These are phyloP conservation scores for Triglochin maritima DNA, from an alignment of 106 monocot species.

Conservation along the genomic window DNA sequence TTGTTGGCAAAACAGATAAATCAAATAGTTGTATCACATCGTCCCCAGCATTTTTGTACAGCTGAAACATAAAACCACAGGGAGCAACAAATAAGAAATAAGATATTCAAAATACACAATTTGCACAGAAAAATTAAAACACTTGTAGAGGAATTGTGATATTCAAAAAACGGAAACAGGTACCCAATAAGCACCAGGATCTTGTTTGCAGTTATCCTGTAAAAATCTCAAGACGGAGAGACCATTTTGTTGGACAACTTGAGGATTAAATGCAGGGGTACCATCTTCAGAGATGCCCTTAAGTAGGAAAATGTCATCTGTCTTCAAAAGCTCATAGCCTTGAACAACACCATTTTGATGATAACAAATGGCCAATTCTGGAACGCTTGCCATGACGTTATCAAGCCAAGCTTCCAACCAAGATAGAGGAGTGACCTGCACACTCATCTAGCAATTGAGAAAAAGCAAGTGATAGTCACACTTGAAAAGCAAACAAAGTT, in stretches of 20 bases:
- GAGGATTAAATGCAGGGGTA: constrained; percentile 92
- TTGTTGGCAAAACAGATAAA: constrained; percentile 71
- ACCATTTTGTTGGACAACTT: constrained; percentile 95
- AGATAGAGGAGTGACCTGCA: constrained; percentile 76
- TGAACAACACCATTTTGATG: constrained; percentile 96
- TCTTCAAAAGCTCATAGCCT: constrained; percentile 95
- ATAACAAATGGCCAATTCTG: constrained; percentile 93
- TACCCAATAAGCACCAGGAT: constrained; percentile 99
- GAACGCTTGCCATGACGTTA: constrained; percentile 95
- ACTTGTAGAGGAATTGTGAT: not conserved
- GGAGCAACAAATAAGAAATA: not conserved
- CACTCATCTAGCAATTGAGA: constrained; percentile 9
- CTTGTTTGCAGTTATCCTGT: constrained; percentile 93
- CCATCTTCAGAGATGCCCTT: constrained; percentile 97
- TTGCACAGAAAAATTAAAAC: not conserved
- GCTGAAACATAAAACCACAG: constrained; percentile 34
- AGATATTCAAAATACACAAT: not conserved
- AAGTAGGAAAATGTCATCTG: constrained; percentile 88
- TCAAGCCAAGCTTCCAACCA: constrained; percentile 99
- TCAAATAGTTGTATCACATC: constrained; percentile 96
- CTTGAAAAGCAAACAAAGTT: not conserved
- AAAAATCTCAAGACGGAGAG: constrained; percentile 90
- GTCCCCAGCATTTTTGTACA: constrained; percentile 81
- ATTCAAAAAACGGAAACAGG: not conserved
- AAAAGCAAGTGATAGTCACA: constrained; percentile 2